A percentile compares a stretch with the other conserved stretches of the same genome.
Evolutionary conservation across 1,284 basidiomycete species (phyloP).

Genomic region (Paramarasmius palmivorus): DNA sequence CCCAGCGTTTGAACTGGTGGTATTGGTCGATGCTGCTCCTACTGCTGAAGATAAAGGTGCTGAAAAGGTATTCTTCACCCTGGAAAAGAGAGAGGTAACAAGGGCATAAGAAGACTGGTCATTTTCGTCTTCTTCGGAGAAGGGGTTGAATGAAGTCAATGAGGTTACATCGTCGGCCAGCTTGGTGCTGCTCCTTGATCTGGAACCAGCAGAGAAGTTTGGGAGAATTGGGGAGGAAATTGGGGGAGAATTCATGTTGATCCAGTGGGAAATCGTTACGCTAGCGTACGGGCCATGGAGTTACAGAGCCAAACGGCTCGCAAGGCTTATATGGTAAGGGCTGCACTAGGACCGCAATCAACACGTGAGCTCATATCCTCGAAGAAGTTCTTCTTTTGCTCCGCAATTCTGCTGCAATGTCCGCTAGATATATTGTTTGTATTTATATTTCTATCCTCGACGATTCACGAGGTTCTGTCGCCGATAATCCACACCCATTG

Average conservation of each 20-base stretch:
- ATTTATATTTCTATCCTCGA: too few relatives aligned
- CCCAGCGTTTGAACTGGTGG: constrained; percentile 29
- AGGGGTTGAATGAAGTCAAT: constrained; percentile 82
- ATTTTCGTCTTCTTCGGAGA: constrained; percentile 83
- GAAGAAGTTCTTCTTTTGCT: too few relatives aligned
- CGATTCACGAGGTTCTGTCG: too few relatives aligned
- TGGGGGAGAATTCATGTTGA: constrained; percentile 21
- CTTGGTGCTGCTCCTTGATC: constrained; percentile 64
- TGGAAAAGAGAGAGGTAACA: constrained; percentile 74
- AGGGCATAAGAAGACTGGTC: constrained; percentile 81
- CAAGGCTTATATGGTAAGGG: too few relatives aligned
- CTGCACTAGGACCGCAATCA: too few relatives aligned
- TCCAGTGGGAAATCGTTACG: background rate
- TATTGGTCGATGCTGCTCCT: constrained; percentile 35
- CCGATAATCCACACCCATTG: too few relatives aligned
- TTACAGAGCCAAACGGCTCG: background rate
- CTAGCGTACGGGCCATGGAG: background rate
- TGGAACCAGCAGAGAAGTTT: constrained; percentile 40
- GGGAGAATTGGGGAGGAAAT: constrained; percentile 39
- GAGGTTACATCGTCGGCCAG: constrained; percentile 66
- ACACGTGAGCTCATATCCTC: background rate
- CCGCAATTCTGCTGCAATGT: too few relatives aligned
- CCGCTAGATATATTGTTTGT: too few relatives aligned
- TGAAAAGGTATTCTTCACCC: constrained; percentile 74
- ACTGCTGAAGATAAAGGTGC: constrained; percentile 58